These are phyloP conservation scores for Fonsecaea pedrosoi DNA, from an alignment of 2,329 filamentous ascomycete species.

Conservation along the genomic window DNA sequence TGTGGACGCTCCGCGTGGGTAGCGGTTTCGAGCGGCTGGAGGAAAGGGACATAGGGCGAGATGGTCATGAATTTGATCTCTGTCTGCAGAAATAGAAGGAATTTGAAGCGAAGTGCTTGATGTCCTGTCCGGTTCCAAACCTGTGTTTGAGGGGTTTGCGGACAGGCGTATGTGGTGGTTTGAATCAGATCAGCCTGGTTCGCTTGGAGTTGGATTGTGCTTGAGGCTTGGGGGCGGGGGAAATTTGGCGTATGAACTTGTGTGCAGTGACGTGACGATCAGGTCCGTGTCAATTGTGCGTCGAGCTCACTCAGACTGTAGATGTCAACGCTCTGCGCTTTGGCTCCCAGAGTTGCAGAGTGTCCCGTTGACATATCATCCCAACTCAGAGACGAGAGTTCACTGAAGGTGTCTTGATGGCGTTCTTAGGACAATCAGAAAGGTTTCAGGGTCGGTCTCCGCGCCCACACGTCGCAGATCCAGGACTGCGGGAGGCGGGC, in stretches of 20 bases:
- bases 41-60: conserved; percentile 54
- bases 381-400: not conserved
- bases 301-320: not conserved
- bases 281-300: not conserved
- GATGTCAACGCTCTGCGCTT: conserved; percentile 1
- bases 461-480: conserved; percentile 9
- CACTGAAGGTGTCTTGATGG: not conserved
- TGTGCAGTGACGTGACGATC: conserved; percentile 10
- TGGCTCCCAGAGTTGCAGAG: not conserved
- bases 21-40: conserved; percentile 52
- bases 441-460: conserved; percentile 17
- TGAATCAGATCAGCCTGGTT: conserved; percentile 29
- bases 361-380: not conserved
- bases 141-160: conserved; percentile 7
- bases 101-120: not conserved
- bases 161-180: conserved; percentile 12
- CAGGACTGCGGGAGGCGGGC: conserved; percentile 18
- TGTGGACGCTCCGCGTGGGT: conserved; percentile 55
- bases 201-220: conserved; percentile 18
- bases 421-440: conserved; percentile 12
- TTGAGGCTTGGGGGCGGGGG: conserved; percentile 16
- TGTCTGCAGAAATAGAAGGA: conserved; percentile 4
- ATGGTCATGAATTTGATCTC: conserved; percentile 12
- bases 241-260: conserved; percentile 14
- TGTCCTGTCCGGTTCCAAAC: not conserved